Conservation (phyloP, 2,329 filamentous ascomycete genomes). For the Leptographium radiaticola region DNA sequence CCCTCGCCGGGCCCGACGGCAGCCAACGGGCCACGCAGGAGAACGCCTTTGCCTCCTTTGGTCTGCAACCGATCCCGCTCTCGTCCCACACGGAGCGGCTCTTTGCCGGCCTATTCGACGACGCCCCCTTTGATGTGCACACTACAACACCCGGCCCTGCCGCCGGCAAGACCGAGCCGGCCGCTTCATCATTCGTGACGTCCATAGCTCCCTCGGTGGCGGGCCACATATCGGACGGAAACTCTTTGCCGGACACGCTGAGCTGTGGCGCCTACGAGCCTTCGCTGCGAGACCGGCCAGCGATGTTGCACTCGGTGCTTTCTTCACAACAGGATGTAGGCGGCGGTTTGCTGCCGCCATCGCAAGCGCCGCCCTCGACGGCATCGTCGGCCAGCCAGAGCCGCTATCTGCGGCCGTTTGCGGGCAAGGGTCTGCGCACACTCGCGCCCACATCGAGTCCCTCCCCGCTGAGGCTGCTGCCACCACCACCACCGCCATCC, state of each 20-base stretch:
- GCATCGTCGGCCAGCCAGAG: conserved; percentile 33
- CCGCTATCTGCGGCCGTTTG: conserved; percentile 41
- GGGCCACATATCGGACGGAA: conserved; percentile 10
- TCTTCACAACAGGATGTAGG: conserved; percentile 25
- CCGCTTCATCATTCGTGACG: neutral
- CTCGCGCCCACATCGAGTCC: conserved; percentile 27
- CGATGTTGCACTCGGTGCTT: conserved; percentile 23
- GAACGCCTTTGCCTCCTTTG: conserved; percentile 14
- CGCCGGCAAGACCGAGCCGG: neutral
- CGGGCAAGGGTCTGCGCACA: conserved; percentile 41
- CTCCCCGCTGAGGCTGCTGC: conserved; percentile 8
- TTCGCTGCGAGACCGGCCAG: conserved; percentile 22
- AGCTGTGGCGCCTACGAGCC: conserved; percentile 33
- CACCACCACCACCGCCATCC: neutral
- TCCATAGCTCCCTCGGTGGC: neutral
- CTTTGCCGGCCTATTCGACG: neutral
- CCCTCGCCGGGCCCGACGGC: conserved; percentile 14
- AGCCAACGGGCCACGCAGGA: neutral
- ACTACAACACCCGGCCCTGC: neutral
- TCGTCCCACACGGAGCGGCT: conserved; percentile 15
- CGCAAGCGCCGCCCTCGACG: conserved; percentile 31
- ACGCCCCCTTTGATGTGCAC: conserved; percentile 19
- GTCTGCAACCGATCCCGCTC: conserved; percentile 12
- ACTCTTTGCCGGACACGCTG: conserved; percentile 42
- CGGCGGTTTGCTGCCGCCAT: conserved; percentile 30